phyloP scores from a whole-genome alignment of 306 rosid genomes.

The Morella rubra region DNA sequence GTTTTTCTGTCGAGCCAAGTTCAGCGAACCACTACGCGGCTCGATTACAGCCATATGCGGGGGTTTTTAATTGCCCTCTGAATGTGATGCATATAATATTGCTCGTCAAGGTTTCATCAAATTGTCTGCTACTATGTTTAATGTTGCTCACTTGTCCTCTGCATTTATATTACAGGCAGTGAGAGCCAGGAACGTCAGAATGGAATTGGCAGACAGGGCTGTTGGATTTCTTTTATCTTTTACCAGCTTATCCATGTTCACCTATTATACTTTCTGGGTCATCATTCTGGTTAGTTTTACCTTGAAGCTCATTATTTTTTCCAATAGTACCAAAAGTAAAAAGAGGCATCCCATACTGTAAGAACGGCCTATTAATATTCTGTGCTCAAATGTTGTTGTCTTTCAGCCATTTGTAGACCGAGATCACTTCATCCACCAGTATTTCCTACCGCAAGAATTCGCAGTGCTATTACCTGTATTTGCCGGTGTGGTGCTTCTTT shows the following conservation, averaged over 20 bases:
- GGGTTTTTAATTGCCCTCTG: no score
- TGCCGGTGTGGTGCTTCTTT: slow-evolving; percentile 70
- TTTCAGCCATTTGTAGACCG: slow-evolving; percentile 96
- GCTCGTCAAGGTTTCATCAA: no score
- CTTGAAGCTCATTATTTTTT: not conserved
- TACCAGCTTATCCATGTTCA: slow-evolving; percentile 76
- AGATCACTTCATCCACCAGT: slow-evolving; percentile 80
- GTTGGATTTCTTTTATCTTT: slow-evolving; percentile 74
- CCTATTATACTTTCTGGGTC: slow-evolving; percentile 92
- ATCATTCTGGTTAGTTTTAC: slow-evolving; percentile 73
- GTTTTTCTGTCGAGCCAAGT: no score
- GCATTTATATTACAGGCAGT: slow-evolving; percentile 39
- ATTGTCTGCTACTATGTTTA: no score
- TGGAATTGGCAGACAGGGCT: slow-evolving; percentile 87
- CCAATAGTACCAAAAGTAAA: not conserved
- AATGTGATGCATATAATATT: no score
- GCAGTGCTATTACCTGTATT: slow-evolving; percentile 81
- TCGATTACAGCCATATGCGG: no score
- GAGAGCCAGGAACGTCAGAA: slow-evolving; percentile 32
- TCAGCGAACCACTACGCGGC: no score
- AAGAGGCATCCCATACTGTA: not conserved
- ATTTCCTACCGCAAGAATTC: slow-evolving; percentile 86
- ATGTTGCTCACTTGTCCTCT: slow-evolving; percentile 21
- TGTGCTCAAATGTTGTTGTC: slow-evolving; percentile 16
- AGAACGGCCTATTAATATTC: slow-evolving; percentile 12